Percentiles rank a stretch among this genome's conserved stretches.
Evolutionary conservation across 345 rosid species (phyloP).

Genomic region (Gossypium mustelinum): DNA sequence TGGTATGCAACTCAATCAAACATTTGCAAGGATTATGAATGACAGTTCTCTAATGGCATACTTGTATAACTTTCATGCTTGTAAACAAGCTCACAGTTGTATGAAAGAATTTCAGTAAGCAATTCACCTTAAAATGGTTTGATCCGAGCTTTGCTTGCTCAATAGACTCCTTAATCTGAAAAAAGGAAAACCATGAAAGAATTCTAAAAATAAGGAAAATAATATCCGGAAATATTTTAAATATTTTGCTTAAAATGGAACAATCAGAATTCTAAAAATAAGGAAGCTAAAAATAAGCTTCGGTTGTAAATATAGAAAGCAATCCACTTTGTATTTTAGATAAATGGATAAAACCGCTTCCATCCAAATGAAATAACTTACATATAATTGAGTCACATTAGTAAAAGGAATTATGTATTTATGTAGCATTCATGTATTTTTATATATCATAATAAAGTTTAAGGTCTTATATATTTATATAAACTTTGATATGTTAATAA

Average conservation of each 20-base stretch:
- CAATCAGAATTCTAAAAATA: not conserved
- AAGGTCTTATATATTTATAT: not conserved
- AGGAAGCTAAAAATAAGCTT: not conserved
- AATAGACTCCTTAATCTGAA: slow-evolving; percentile 51
- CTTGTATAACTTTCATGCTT: slow-evolving; percentile 8
- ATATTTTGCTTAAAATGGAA: not conserved
- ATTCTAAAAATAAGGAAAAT: not conserved
- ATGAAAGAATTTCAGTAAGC: slow-evolving; percentile 3
- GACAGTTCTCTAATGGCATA: not conserved
- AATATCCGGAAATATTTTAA: not conserved
- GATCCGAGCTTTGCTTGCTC: slow-evolving; percentile 44
- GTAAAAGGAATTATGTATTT: not conserved
- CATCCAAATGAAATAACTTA: not conserved
- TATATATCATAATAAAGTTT: not conserved
- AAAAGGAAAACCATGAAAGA: slow-evolving; percentile 2
- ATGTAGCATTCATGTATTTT: not conserved
- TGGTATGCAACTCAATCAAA: not conserved
- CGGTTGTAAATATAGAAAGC: slow-evolving; percentile 12
- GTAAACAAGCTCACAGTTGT: slow-evolving; percentile 14
- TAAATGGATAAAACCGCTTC: slow-evolving; percentile 1
- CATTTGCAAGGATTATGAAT: not conserved
- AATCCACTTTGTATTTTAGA: slow-evolving; percentile 4
- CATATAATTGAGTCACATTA: not conserved
- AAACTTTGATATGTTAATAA: not conserved
- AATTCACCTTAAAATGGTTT: slow-evolving; percentile 48